Percentiles rank a stretch among this genome's conserved stretches.
Conservation (phyloP, 2,329 filamentous ascomycete genomes). For the Lachnellula hyalina region DNA sequence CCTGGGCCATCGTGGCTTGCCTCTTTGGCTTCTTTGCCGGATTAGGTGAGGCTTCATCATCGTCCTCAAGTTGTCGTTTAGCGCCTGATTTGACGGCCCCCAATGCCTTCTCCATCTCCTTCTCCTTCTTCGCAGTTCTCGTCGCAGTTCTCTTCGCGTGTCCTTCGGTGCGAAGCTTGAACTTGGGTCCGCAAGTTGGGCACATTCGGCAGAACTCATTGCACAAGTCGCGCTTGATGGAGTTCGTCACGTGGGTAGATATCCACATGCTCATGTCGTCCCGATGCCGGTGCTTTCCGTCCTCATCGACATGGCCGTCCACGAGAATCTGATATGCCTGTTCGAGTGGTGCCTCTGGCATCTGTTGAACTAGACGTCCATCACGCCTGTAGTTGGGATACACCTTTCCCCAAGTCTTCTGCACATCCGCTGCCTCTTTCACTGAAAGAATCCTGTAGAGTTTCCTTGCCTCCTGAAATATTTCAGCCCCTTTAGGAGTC, state of each 20-base stretch:
- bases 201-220: background rate
- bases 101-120: too few relatives aligned
- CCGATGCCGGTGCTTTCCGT: background rate
- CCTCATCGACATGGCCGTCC: background rate
- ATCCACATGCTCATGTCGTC: background rate
- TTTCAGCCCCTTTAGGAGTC: too few relatives aligned
- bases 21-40: background rate
- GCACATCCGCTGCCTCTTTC: background rate
- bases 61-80: background rate
- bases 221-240: background rate
- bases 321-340: background rate
- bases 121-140: background rate
- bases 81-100: background rate
- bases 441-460: background rate
- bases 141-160: background rate
- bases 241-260: background rate
- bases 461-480: background rate
- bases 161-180: background rate
- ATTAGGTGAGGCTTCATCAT: background rate
- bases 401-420: background rate
- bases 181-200: background rate
- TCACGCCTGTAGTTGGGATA: too few relatives aligned
- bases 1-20: background rate
- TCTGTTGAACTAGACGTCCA: background rate
- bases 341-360: background rate